A percentile compares a stretch with the other conserved stretches of the same genome.
Conservation (phyloP, 805 yeast species). For the Candida orba region DNA sequence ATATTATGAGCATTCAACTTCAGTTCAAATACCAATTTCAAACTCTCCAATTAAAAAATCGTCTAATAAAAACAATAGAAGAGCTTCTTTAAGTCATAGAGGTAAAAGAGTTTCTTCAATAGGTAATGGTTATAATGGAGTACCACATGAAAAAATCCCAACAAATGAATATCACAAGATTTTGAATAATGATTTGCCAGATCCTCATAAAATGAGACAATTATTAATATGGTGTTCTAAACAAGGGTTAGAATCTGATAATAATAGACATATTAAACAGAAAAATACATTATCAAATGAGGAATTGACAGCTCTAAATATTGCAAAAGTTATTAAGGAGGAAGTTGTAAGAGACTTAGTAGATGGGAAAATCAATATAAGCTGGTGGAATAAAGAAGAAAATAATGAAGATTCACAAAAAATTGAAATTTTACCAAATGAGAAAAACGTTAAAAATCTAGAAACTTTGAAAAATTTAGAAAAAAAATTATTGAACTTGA, state of each 20-base stretch:
- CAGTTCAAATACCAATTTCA: conserved; percentile 26
- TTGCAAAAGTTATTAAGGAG: conserved; percentile 59
- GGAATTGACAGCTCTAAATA: conserved; percentile 36
- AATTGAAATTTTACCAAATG: conserved; percentile 42
- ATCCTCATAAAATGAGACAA: conserved; percentile 68
- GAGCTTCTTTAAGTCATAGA: conserved; percentile 48
- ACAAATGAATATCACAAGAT: conserved; percentile 51
- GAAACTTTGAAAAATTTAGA: conserved; percentile 41
- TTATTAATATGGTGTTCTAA: conserved; percentile 61
- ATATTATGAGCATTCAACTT: conserved; percentile 20
- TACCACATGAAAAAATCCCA: conserved; percentile 58
- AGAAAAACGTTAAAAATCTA: conserved; percentile 47
- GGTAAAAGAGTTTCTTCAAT: conserved; percentile 71
- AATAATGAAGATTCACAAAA: conserved; percentile 16
- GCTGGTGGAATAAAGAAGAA: conserved; percentile 53
- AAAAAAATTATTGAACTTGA: conserved; percentile 35
- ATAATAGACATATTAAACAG: conserved; percentile 21
- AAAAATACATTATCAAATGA: conserved; percentile 26
- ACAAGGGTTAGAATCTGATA: conserved; percentile 29
- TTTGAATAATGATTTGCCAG: conserved; percentile 55
- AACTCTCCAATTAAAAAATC: conserved; percentile 33
- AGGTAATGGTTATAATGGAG: conserved; percentile 63
- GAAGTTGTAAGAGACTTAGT: conserved; percentile 53
- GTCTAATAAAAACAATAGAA: conserved; percentile 23
- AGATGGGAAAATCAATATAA: conserved; percentile 52